Evolutionary conservation across 1,139 yeast species (phyloP).

Genomic region (Candida smagusa): DNA sequence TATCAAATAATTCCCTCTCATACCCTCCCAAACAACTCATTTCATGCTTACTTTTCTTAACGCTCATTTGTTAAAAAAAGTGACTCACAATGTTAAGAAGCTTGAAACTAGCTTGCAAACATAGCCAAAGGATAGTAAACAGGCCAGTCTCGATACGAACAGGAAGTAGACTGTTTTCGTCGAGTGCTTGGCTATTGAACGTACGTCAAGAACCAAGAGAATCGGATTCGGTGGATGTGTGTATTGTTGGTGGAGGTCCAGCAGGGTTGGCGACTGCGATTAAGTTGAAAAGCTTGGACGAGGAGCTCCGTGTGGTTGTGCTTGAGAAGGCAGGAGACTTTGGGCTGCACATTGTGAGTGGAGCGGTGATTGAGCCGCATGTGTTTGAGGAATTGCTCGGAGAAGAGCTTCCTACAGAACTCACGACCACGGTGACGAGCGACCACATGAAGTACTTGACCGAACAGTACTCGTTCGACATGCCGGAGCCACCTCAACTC

Average conservation of each 20-base stretch:
- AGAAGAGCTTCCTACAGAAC: slow-evolving; percentile 72
- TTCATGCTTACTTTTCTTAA: slow-evolving; percentile 1
- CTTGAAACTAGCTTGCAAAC: no score
- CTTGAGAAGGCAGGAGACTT: slow-evolving; percentile 90
- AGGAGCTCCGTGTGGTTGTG: slow-evolving; percentile 78
- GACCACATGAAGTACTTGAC: slow-evolving; percentile 72
- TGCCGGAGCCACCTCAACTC: slow-evolving; percentile 96
- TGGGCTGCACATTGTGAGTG: slow-evolving; percentile 89
- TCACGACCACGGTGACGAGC: slow-evolving; percentile 67
- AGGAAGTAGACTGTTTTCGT: background rate
- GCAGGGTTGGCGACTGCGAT: slow-evolving; percentile 96
- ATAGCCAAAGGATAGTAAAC: background rate
- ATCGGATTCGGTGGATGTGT: slow-evolving; percentile 82
- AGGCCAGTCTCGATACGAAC: background rate
- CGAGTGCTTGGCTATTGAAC: background rate
- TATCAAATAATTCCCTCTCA: no score
- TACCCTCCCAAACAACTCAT: no score
- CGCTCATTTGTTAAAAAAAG: slow-evolving; percentile 7
- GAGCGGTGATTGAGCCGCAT: slow-evolving; percentile 89
- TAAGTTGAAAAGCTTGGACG: slow-evolving; percentile 80
- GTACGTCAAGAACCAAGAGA: slow-evolving; percentile 41
- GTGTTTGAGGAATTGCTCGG: slow-evolving; percentile 87
- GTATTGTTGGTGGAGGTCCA: slow-evolving; percentile 97
- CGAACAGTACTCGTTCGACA: slow-evolving; percentile 52
- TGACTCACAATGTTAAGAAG: slow-evolving; percentile 2